Percentiles rank a stretch among this genome's conserved stretches.
phyloP scores from a whole-genome alignment of 306 rosid species.

The Delonix regia region DNA sequence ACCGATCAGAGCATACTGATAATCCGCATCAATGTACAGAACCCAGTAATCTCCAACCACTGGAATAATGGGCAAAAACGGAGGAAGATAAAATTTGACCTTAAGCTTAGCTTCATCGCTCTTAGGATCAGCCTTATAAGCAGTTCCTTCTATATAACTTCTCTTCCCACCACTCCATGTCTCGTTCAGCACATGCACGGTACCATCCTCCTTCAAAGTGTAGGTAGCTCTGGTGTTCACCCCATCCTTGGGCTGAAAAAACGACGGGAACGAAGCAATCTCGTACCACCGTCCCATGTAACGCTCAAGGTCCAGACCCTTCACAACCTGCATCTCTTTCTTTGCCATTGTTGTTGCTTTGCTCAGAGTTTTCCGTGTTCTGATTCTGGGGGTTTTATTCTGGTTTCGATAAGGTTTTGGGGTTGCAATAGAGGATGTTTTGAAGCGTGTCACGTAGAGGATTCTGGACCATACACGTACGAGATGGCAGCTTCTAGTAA shows the following conservation, averaged over 20 bases:
- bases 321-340: conserved; percentile 70
- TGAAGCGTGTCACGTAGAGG: conserved; percentile 32
- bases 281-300: conserved; percentile 98
- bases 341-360: conserved; percentile 45
- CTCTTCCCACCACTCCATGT: conserved; percentile 76
- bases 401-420: conserved; percentile 14
- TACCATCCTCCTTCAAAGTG: conserved; percentile 67
- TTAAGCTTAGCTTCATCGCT: conserved; percentile 91
- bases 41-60: conserved; percentile 88
- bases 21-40: conserved; percentile 68
- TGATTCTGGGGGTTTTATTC: background rate
- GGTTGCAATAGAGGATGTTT: background rate
- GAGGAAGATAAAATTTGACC: conserved; percentile 87
- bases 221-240: conserved; percentile 84
- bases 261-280: conserved; percentile 83
- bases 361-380: background rate
- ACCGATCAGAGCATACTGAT: conserved; percentile 76
- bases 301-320: conserved; percentile 57
- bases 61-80: conserved; percentile 79
- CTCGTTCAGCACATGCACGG: conserved; percentile 77
- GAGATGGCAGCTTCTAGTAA: conserved; percentile 9
- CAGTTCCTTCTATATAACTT: conserved; percentile 66
- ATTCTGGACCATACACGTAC: conserved; percentile 1
- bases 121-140: conserved; percentile 66
- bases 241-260: conserved; percentile 71